Base-by-base conservation (phyloP, 352 stramenopile genomes). In the Phytopythium sindhum region DNA sequence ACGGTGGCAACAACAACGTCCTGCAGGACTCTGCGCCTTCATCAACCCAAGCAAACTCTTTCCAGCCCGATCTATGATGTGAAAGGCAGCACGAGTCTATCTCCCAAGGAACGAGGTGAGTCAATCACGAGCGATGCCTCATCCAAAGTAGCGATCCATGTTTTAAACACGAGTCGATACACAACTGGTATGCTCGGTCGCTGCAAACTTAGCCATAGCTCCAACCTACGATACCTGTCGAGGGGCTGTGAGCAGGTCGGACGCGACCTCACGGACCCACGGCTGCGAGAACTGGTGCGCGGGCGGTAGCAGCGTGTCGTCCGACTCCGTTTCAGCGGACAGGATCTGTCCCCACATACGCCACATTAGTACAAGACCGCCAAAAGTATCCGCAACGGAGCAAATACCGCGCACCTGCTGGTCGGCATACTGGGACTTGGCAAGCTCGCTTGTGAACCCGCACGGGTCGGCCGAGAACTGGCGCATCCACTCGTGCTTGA, bases 381-480 rank as follows among this genome's bases (percentile, higher is more conserved):
- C 35, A 59, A 47, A 9, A 39, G 21, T 21, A 26, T 55, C 19
- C 15, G 14, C 64, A 65, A 39, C 7, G 10, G 14, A 11, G 1
- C 33, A 39, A 39, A 39, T 6, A 39, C 17, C 19, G 42, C 42
- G 24, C 66, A 89, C 80, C 77, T 83, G 67, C 54, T 90, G 67
- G 29, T 93, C 84, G 19, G 71, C 64, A 26, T 78, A 65, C 55
- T 93, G 81, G 12, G 84, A 93, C 41, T 73, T 74, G 35, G 70
- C 73, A 14, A 91, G 73, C 31, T 88, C 78, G n/a, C 64, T 67
- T 48, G 81, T 78, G 58, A 93, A 91, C 12, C 81, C 75, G 24
- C 78, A 86, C 2, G 81, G 84, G 66, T 93, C 81, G 19, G 70
- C 47, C 12, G 80, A 77, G 19, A 93, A 90, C 60, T 93, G 78